Conservation (phyloP, 2,329 filamentous ascomycete genomes). For the Niveomyces coronatus region DNA sequence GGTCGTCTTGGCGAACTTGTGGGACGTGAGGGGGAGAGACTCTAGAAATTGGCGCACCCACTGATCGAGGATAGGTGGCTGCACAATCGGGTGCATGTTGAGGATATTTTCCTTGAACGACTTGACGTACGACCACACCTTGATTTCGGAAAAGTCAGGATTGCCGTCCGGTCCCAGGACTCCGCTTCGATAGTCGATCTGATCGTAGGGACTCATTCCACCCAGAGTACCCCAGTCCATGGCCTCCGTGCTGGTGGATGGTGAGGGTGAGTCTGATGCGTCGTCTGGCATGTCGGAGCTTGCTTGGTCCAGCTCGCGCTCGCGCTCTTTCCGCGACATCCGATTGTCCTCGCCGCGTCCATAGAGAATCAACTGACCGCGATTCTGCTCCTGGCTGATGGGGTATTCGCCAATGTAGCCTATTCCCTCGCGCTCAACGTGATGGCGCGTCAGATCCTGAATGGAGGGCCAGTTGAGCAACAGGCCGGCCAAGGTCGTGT, state of each 20-base stretch:
- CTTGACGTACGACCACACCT: slow-evolving; percentile 42
- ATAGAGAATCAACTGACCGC: slow-evolving; percentile 65
- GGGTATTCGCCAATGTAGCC: slow-evolving; percentile 60
- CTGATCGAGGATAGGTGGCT: slow-evolving; percentile 39
- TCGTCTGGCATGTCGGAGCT: slow-evolving; percentile 35
- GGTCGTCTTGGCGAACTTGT: slow-evolving; percentile 20
- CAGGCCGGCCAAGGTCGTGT: slow-evolving; percentile 82
- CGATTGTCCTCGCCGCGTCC: slow-evolving; percentile 69
- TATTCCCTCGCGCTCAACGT: slow-evolving; percentile 38
- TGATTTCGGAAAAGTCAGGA: slow-evolving; percentile 42
- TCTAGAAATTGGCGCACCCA: slow-evolving; percentile 45
- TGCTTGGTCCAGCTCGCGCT: slow-evolving; percentile 26
- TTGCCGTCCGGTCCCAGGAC: slow-evolving; percentile 34
- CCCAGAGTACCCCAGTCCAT: slow-evolving; percentile 52
- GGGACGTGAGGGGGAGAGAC: slow-evolving; percentile 26
- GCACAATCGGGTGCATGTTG: slow-evolving; percentile 55
- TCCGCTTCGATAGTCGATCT: slow-evolving; percentile 28
- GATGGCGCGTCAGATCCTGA: slow-evolving; percentile 46
- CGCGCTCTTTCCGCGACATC: slow-evolving; percentile 38
- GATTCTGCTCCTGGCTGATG: slow-evolving; percentile 61
- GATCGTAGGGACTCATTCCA: slow-evolving; percentile 34
- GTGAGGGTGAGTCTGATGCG: slow-evolving; percentile 41
- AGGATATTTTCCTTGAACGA: slow-evolving; percentile 52
- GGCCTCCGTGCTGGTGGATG: slow-evolving; percentile 41
- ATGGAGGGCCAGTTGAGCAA: slow-evolving; percentile 66